A percentile compares a stretch with the other conserved stretches of the same genome.
phyloP scores from a whole-genome alignment of 2,329 filamentous ascomycete species.

The Aschersonia sp. region DNA sequence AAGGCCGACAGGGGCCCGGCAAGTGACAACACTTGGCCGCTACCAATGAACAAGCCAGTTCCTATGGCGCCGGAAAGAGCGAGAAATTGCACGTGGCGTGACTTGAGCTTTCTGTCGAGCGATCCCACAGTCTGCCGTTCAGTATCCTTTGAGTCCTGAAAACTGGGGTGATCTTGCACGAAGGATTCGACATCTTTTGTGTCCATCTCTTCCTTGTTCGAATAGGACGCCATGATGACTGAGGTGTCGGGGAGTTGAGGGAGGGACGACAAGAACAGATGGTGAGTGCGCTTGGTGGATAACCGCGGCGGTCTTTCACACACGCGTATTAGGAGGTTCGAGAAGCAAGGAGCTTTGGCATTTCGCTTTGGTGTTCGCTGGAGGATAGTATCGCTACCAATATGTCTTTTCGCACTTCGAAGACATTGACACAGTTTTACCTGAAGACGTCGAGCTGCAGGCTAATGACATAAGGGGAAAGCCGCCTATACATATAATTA shows the following conservation, averaged over 20 bases:
- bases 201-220: not conserved
- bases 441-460: not conserved
- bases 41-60: slow-evolving; percentile 29
- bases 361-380: too few species aligned
- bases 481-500: not conserved
- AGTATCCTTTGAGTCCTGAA: not conserved
- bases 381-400: too few species aligned
- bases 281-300: not conserved
- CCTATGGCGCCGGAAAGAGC: slow-evolving; percentile 26
- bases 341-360: too few species aligned
- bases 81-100: slow-evolving; percentile 26
- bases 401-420: not conserved
- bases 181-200: not conserved
- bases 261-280: not conserved
- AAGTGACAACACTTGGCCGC: slow-evolving; percentile 25
- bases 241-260: not conserved
- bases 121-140: slow-evolving; percentile 16
- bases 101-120: slow-evolving; percentile 22
- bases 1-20: slow-evolving; percentile 26
- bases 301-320: too few species aligned
- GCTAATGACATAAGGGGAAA: not conserved
- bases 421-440: not conserved
- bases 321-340: too few species aligned
- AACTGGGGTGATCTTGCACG: not conserved
- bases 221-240: not conserved